phyloP scores from a whole-genome alignment of 495 filamentous ascomycete species.

The Aspergillus coremiiformis region DNA sequence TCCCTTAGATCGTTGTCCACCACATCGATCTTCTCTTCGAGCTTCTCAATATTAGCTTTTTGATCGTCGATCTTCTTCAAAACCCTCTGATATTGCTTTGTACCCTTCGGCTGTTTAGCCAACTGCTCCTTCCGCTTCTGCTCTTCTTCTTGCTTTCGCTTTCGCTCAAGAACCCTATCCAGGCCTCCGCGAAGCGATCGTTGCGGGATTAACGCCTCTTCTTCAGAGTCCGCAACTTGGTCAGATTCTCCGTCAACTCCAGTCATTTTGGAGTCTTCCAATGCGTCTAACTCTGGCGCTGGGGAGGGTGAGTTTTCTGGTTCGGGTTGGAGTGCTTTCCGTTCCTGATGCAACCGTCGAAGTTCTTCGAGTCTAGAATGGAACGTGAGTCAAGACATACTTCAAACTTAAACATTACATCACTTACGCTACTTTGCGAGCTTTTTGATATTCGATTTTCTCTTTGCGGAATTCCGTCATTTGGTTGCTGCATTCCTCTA shows the following conservation, averaged over 20 bases:
- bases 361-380: conserved; percentile 68
- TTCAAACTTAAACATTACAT: conserved; percentile 4
- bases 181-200: conserved; percentile 71
- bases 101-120: conserved; percentile 72
- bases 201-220: conserved; percentile 51
- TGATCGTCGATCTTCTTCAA: conserved; percentile 81
- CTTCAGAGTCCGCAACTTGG: conserved; percentile 50
- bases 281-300: conserved; percentile 47
- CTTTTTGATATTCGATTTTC: conserved; percentile 85
- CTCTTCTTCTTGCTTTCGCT: conserved; percentile 77
- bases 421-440: conserved; percentile 75
- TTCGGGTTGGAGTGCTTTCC: conserved; percentile 76
- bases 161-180: conserved; percentile 69
- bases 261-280: conserved; percentile 58
- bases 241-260: conserved; percentile 54
- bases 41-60: conserved; percentile 66
- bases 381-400: conserved; percentile 17
- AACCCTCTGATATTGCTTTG: conserved; percentile 85
- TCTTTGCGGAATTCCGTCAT: conserved; percentile 93
- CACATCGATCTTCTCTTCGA: conserved; percentile 73
- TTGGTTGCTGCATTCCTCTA: conserved; percentile 81
- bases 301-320: conserved; percentile 53
- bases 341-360: conserved; percentile 72
- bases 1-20: conserved; percentile 90
- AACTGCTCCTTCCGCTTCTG: conserved; percentile 71